phyloP scores from a whole-genome alignment of 2,329 filamentous ascomycete species.

The Elsinoe ampelina region DNA sequence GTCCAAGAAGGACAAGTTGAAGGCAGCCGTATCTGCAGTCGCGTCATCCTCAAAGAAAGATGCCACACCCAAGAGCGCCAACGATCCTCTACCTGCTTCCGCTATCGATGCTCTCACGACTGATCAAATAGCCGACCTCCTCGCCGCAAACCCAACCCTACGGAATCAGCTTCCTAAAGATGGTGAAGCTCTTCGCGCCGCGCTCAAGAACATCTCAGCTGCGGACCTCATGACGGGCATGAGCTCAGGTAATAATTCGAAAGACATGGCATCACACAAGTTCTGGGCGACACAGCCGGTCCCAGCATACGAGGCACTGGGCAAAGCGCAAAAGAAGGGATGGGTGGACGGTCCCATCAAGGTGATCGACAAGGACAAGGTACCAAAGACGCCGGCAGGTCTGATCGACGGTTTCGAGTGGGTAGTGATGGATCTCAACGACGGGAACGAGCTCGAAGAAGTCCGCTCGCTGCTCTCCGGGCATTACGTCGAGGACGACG shows the following conservation, averaged over 20 bases:
- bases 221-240: slow-evolving; percentile 69
- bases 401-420: slow-evolving; percentile 85
- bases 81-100: slow-evolving; percentile 13
- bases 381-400: slow-evolving; percentile 65
- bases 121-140: slow-evolving; percentile 15
- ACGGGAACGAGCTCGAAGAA: slow-evolving; percentile 72
- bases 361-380: slow-evolving; percentile 65
- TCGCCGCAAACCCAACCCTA: slow-evolving; percentile 16
- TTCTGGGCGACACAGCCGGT: slow-evolving; percentile 99
- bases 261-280: slow-evolving; percentile 95
- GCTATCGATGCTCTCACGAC: slow-evolving; percentile 14
- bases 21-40: slow-evolving; percentile 23
- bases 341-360: slow-evolving; percentile 75
- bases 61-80: slow-evolving; percentile 15
- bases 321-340: slow-evolving; percentile 42
- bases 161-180: slow-evolving; percentile 14
- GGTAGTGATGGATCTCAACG: slow-evolving; percentile 78
- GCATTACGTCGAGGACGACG: slow-evolving; percentile 95
- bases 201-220: slow-evolving; percentile 54
- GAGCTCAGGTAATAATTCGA: slow-evolving; percentile 74
- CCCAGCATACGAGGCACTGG: slow-evolving; percentile 53
- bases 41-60: slow-evolving; percentile 12
- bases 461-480: slow-evolving; percentile 84
- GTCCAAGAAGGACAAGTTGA: slow-evolving; percentile 51
- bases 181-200: slow-evolving; percentile 29